phyloP scores from a whole-genome alignment of 257 asterid genomes.

The Solanum verrucosum region DNA sequence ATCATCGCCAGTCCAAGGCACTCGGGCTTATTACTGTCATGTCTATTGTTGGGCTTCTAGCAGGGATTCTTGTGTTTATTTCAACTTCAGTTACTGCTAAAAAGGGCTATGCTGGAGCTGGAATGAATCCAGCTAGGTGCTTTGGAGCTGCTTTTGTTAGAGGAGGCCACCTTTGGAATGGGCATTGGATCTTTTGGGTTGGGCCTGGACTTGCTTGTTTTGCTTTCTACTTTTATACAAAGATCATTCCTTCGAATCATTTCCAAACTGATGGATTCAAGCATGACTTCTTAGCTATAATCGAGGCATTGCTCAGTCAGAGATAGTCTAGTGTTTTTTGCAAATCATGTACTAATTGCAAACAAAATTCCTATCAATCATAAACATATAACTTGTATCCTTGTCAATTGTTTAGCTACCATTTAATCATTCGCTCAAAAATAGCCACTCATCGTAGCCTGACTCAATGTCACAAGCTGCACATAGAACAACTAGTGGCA shows the following conservation, averaged over 20 bases:
- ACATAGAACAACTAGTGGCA: background rate
- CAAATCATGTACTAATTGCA: background rate
- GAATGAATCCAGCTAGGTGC: constrained; percentile 77
- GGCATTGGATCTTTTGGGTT: constrained; percentile 76
- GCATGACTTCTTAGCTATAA: constrained; percentile 40
- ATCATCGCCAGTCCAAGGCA: constrained; percentile 44
- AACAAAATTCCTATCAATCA: background rate
- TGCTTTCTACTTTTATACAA: constrained; percentile 47
- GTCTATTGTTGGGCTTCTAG: constrained; percentile 36
- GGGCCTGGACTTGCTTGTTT: constrained; percentile 56
- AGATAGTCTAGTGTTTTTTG: background rate
- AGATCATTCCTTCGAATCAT: constrained; percentile 59
- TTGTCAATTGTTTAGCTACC: background rate
- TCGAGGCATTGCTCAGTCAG: constrained; percentile 22
- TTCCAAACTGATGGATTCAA: constrained; percentile 41
- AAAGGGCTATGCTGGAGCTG: constrained; percentile 67
- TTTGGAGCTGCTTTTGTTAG: constrained; percentile 63
- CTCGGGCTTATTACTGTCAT: constrained; percentile 39
- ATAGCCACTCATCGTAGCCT: background rate
- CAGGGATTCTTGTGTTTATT: constrained; percentile 54
- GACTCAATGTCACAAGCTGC: background rate
- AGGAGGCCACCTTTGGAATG: constrained; percentile 72
- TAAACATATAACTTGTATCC: background rate
- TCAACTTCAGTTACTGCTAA: constrained; percentile 45
- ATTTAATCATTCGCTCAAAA: background rate